Base-by-base conservation (phyloP, 2,329 filamentous ascomycete genomes). In the Fusarium devonianum region DNA sequence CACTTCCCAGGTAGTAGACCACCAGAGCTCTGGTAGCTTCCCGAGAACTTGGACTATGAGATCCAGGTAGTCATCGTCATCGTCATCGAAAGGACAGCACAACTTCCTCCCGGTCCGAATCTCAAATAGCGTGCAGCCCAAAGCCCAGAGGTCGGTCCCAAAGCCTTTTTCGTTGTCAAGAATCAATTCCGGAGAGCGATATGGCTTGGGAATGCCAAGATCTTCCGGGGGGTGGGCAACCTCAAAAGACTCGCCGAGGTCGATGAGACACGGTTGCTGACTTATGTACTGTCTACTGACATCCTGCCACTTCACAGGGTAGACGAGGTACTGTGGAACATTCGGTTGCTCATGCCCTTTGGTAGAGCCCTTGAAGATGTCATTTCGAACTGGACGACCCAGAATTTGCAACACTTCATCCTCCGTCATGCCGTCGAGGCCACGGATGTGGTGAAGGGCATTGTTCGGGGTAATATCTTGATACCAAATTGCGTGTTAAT, bases 61-160 rank as follows among this genome's bases (percentile, higher is more conserved):
- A 2, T 55, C 46, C 1, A 72, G 19, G 6, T 68, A 30, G 1
- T 71, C 67, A n/a, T 72, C 68, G 1, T 36, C 37, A 4, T 67
- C 63, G 19, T 64, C 58, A 16, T 56, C 63, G 63, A 55, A 59
- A 14, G 64, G 56, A n/a, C n/a, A n/a, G 14, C 71, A 71, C 0
- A 73, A 53, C 0, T 53, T 53, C 4, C 64, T 41, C 1, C 69
- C 67, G 0, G 63, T 55, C 1, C 69, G 63, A 1, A 71, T 71
- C 46, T 72, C 67, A 23, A 69, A 69, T 0, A 73, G 23, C 0
- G 67, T 71, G 17, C 69, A 72, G 0, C 62, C 70, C 3, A 72
- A 64, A 19, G 70, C 67, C 69, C 70, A 72, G 0, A 71, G 30
- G 23, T 72, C 69, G 2, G 54, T 62, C 0, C 36, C 46, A 0